These are phyloP conservation scores for Oryza meridionalis DNA, from an alignment of 176 grass and related monocot species.

Conservation along the genomic window DNA sequence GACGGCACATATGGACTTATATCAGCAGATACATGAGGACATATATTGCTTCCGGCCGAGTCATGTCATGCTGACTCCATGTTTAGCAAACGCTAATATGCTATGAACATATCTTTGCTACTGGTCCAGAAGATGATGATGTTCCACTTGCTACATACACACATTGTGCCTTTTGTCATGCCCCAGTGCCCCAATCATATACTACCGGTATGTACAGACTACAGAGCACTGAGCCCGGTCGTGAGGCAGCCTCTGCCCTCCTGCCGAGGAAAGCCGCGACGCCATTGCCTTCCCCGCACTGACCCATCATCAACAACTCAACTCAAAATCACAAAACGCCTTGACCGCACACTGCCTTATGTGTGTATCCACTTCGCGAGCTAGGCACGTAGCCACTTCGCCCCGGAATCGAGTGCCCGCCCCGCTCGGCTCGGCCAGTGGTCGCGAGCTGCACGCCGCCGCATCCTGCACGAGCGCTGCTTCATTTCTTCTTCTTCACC, in stretches of 20 bases:
- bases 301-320: background rate
- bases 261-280: background rate
- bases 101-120: background rate
- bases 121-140: background rate
- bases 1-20: background rate
- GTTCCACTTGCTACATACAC: background rate
- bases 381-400: background rate
- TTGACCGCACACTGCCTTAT: no score
- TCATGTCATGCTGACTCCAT: background rate
- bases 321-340: no score
- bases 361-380: no score
- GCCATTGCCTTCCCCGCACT: constrained; percentile 12
- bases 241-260: background rate
- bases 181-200: constrained; percentile 18
- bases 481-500: background rate
- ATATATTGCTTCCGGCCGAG: background rate
- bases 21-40: background rate
- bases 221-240: no score
- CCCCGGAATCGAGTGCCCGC: background rate
- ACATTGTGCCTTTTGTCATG: background rate
- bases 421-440: background rate
- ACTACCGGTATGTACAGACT: background rate
- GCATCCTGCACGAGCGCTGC: background rate
- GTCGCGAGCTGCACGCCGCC: background rate
- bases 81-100: background rate